A percentile compares a stretch with the other conserved stretches of the same genome.
These are phyloP conservation scores for Mercurialis annua DNA, from an alignment of 345 rosid species.

Conservation along the genomic window DNA sequence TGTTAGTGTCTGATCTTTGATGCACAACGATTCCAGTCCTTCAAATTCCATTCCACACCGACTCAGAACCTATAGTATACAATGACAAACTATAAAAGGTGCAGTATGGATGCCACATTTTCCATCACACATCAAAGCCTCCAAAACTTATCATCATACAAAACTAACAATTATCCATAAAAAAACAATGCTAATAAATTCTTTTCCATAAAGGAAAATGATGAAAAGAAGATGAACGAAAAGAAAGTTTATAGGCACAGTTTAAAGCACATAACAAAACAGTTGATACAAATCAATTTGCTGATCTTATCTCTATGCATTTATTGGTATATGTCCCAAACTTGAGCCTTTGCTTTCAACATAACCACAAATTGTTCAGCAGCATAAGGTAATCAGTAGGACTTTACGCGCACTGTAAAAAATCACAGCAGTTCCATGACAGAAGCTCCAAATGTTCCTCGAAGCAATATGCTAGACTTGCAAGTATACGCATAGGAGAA, in stretches of 20 bases:
- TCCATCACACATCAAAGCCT: not conserved
- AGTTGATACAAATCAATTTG: not conserved
- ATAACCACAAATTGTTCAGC: not conserved
- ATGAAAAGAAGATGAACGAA: not conserved
- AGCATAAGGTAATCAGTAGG: not conserved
- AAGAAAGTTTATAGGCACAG: not conserved
- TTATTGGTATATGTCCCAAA: not conserved
- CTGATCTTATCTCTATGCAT: not conserved
- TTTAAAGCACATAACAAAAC: not conserved
- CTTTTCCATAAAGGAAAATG: not conserved
- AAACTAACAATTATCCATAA: not conserved
- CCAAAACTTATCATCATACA: not conserved
- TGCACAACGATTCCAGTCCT: slow-evolving; percentile 61
- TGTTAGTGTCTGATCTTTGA: slow-evolving; percentile 70
- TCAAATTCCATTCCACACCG: slow-evolving; percentile 69
- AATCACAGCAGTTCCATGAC: not conserved
- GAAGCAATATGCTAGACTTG: not conserved
- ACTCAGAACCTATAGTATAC: slow-evolving; percentile 49
- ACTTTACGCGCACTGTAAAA: too few relatives aligned
- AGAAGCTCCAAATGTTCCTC: not conserved
- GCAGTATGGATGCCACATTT: slow-evolving; percentile 10
- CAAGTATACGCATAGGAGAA: too few relatives aligned
- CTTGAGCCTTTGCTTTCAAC: not conserved
- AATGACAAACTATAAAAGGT: slow-evolving; percentile 17
- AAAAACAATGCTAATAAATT: not conserved